These are phyloP conservation scores for Mucor saturninus DNA, from an alignment of 371 early-diverging fungal genomes.

Conservation along the genomic window DNA sequence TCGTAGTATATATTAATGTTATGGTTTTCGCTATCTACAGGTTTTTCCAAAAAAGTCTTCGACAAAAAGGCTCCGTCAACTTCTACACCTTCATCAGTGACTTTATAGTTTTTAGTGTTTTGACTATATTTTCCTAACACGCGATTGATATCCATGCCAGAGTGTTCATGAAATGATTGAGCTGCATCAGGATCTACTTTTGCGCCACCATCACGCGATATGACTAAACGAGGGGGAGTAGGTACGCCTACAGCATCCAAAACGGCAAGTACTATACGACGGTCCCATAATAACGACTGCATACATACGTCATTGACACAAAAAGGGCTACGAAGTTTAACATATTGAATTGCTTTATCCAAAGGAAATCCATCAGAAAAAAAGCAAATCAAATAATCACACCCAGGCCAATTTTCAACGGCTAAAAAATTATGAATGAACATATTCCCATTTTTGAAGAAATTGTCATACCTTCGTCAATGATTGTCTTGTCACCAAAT, in stretches of 20 bases:
- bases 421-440: constrained; percentile 45
- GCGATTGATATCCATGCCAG: constrained; percentile 59
- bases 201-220: constrained; percentile 79
- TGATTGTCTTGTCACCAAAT: constrained; percentile 96
- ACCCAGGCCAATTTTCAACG: constrained; percentile 91
- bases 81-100: constrained; percentile 70
- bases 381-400: constrained; percentile 97
- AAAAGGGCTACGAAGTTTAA: constrained; percentile 81
- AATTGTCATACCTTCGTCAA: constrained; percentile 82
- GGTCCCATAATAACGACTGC: constrained; percentile 92
- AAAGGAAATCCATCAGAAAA: constrained; percentile 96
- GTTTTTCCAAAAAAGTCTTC: constrained; percentile 99
- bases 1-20: constrained; percentile 96
- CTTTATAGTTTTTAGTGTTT: constrained; percentile 26
- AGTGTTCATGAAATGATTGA: constrained; percentile 39
- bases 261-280: constrained; percentile 87
- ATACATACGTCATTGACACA: constrained; percentile 90
- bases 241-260: constrained; percentile 86
- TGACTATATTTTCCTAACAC: constrained; percentile 28
- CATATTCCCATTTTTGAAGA: background rate
- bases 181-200: constrained; percentile 48
- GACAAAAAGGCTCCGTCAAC: constrained; percentile 69
- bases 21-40: constrained; percentile 96
- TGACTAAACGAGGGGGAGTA: constrained; percentile 85
- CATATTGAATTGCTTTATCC: constrained; percentile 91